Percentiles rank a stretch among this genome's conserved stretches.
phyloP scores from a whole-genome alignment of 345 rosid genomes.

The Excoecaria agallocha region DNA sequence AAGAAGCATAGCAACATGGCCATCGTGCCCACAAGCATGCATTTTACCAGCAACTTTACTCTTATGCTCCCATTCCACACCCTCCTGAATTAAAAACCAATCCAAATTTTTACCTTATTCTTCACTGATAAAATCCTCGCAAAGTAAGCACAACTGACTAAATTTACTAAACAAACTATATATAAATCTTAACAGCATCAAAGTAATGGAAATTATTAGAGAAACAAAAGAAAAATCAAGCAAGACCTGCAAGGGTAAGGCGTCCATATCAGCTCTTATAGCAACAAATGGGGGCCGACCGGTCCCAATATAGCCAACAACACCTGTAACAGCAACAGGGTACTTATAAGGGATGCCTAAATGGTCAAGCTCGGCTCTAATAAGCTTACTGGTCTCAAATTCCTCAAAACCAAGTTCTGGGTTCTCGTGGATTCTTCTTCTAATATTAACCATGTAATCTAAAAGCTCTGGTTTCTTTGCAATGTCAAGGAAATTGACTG shows the following conservation, averaged over 20 bases:
- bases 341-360: constrained; percentile 22
- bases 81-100: constrained; percentile 45
- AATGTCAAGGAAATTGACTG: constrained; percentile 37
- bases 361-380: constrained; percentile 26
- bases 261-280: constrained; percentile 32
- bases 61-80: constrained; percentile 79
- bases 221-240: neutral
- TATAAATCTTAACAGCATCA: neutral
- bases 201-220: neutral
- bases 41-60: constrained; percentile 87
- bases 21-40: constrained; percentile 98
- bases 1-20: constrained; percentile 86
- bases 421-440: constrained; percentile 28
- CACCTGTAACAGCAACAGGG: constrained; percentile 30
- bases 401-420: constrained; percentile 31
- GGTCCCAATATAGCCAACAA: constrained; percentile 22
- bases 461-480: constrained; percentile 37
- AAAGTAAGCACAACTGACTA: neutral
- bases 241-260: constrained; percentile 24
- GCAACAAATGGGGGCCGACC: constrained; percentile 25
- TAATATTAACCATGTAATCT: constrained; percentile 19
- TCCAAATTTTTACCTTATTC: neutral
- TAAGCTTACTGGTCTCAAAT: constrained; percentile 25
- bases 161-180: neutral
- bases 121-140: neutral